Conservation (phyloP, 257 asterid species). For the Cynanchum wilfordii region DNA sequence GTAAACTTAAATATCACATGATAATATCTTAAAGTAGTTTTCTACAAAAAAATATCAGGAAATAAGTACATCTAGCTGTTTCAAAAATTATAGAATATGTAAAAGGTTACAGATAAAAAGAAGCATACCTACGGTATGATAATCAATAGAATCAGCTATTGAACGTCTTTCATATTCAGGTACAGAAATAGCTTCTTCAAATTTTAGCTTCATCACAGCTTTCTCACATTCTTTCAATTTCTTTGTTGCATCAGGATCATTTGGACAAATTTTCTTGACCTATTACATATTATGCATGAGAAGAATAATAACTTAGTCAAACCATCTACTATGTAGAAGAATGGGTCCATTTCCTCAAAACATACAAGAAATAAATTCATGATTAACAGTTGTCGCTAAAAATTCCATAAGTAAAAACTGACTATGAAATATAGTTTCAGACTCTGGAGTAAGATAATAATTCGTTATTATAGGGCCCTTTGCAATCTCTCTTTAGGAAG, state of each 20-base stretch:
- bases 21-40: neutral
- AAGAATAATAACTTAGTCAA: conserved; percentile 8
- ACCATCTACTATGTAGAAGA: neutral
- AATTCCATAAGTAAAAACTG: neutral
- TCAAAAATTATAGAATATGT: too few species aligned
- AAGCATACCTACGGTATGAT: conserved; percentile 72
- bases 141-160: conserved; percentile 76
- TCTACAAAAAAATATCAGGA: neutral
- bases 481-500: neutral
- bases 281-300: conserved; percentile 17
- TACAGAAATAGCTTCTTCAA: conserved; percentile 91
- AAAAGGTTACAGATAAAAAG: neutral
- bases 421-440: neutral
- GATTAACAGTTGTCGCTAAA: neutral
- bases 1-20: neutral
- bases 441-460: neutral
- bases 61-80: neutral
- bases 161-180: conserved; percentile 68
- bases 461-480: neutral
- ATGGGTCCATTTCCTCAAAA: neutral
- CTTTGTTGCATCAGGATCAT: conserved; percentile 92
- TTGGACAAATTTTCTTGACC: conserved; percentile 86
- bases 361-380: neutral
- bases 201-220: conserved; percentile 89
- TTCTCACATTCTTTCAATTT: conserved; percentile 95